Evolutionary conservation across 106 monocot species (phyloP).

Genomic region (Cymbidium sinense): DNA sequence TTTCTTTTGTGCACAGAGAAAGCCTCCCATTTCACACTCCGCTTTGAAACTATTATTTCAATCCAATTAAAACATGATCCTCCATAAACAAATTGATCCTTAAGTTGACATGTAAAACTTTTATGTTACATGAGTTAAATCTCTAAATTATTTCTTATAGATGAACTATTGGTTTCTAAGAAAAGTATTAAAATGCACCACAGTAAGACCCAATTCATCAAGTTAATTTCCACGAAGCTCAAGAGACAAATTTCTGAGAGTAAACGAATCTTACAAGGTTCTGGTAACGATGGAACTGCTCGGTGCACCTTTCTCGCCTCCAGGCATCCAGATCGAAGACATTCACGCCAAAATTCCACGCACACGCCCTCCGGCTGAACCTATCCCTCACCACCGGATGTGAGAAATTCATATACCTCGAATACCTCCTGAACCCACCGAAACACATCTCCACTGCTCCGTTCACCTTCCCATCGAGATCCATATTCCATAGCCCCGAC

Average conservation of each 20-base stretch:
- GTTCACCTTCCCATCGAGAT: slow-evolving; percentile 82
- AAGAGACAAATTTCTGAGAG: background rate
- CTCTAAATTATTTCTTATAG: no score
- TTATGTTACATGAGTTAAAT: no score
- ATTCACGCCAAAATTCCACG: slow-evolving; percentile 88
- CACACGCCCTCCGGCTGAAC: slow-evolving; percentile 73
- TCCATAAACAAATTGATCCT: background rate
- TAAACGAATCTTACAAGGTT: slow-evolving; percentile 43
- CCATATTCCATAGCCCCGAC: slow-evolving; percentile 47
- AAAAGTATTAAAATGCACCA: background rate
- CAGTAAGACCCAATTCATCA: no score
- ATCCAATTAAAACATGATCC: no score
- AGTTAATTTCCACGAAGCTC: background rate
- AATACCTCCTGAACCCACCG: slow-evolving; percentile 64
- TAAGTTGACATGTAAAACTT: no score
- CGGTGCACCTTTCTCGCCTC: slow-evolving; percentile 74
- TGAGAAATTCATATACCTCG: slow-evolving; percentile 77
- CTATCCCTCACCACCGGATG: slow-evolving; percentile 34
- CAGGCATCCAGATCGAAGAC: slow-evolving; percentile 90
- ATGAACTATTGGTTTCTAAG: no score
- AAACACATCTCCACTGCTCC: slow-evolving; percentile 92
- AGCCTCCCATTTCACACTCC: no score
- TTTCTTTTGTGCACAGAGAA: no score
- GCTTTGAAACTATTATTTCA: no score
- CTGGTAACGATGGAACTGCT: slow-evolving; percentile 64